phyloP scores from a whole-genome alignment of 2,329 filamentous ascomycete genomes.

The Curvularia spicifera region DNA sequence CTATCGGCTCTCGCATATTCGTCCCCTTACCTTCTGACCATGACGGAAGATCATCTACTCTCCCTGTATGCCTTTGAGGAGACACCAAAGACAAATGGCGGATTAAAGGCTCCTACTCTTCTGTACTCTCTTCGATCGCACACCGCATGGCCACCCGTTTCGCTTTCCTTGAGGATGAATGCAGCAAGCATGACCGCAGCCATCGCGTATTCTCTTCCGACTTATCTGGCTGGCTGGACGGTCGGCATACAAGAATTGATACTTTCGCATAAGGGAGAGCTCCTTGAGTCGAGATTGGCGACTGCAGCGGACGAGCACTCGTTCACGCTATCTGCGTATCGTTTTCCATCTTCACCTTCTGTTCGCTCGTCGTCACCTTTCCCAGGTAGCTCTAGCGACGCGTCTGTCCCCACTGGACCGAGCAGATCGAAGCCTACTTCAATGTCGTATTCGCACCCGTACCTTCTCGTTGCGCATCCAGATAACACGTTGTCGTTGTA shows the following conservation, averaged over 20 bases:
- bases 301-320: slow-evolving; percentile 59
- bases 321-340: slow-evolving; percentile 47
- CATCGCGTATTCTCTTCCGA: slow-evolving; percentile 84
- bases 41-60: slow-evolving; percentile 74
- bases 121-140: slow-evolving; percentile 82
- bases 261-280: slow-evolving; percentile 60
- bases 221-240: slow-evolving; percentile 80
- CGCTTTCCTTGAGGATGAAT: slow-evolving; percentile 78
- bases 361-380: slow-evolving; percentile 37
- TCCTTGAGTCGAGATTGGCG: slow-evolving; percentile 58
- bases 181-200: slow-evolving; percentile 73
- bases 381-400: slow-evolving; percentile 35
- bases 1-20: slow-evolving; percentile 74
- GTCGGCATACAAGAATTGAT: slow-evolving; percentile 90
- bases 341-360: slow-evolving; percentile 33
- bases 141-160: slow-evolving; percentile 77
- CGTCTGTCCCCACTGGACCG: slow-evolving; percentile 24
- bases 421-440: slow-evolving; percentile 53
- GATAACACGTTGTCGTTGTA: slow-evolving; percentile 89
- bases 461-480: slow-evolving; percentile 79
- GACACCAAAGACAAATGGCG: slow-evolving; percentile 18
- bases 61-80: slow-evolving; percentile 72
- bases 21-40: slow-evolving; percentile 78
- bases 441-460: slow-evolving; percentile 73
- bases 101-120: slow-evolving; percentile 59